These are phyloP conservation scores for Rhodotorula sp. DNA, from an alignment of 1,284 basidiomycete genomes.

Conservation along the genomic window DNA sequence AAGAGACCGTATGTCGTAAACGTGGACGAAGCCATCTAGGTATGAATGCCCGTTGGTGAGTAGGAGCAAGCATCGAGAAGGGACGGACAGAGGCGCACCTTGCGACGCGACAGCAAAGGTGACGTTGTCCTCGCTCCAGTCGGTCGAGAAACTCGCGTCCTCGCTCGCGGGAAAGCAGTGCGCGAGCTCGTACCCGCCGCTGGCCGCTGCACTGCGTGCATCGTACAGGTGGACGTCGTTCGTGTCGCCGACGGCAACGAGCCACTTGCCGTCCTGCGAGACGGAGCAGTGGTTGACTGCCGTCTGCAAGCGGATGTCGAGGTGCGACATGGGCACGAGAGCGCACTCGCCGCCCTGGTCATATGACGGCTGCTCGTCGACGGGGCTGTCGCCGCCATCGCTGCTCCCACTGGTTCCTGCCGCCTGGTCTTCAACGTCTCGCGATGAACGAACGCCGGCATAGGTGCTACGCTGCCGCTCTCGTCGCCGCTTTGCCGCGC, in stretches of 20 bases:
- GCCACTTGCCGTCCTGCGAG: constrained; percentile 76
- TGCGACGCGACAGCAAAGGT: constrained; percentile 85
- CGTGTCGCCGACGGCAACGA: constrained; percentile 83
- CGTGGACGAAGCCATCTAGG: constrained; percentile 73
- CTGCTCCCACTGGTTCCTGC: not conserved
- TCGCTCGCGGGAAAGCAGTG: constrained; percentile 49
- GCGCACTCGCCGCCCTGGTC: constrained; percentile 19
- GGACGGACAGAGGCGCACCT: constrained; percentile 38
- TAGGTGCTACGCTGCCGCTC: not conserved
- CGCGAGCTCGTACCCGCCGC: constrained; percentile 48
- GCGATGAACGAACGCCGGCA: constrained; percentile 6
- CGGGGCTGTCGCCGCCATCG: constrained; percentile 10
- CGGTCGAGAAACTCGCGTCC: constrained; percentile 71
- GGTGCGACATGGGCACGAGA: constrained; percentile 20
- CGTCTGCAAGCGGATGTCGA: constrained; percentile 61
- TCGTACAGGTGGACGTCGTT: constrained; percentile 74
- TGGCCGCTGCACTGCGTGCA: constrained; percentile 51
- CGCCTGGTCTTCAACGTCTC: constrained; percentile 5
- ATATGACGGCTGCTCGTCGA: constrained; percentile 33
- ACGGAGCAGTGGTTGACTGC: constrained; percentile 73
- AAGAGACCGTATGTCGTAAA: constrained; percentile 53
- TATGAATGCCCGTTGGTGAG: too few species aligned
- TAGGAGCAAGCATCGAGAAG: too few species aligned
- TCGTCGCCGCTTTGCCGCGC: constrained; percentile 8
- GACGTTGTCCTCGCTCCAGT: constrained; percentile 73